Evolutionary conservation across 345 rosid species (phyloP).

Genomic region (Pelargonium nanum): DNA sequence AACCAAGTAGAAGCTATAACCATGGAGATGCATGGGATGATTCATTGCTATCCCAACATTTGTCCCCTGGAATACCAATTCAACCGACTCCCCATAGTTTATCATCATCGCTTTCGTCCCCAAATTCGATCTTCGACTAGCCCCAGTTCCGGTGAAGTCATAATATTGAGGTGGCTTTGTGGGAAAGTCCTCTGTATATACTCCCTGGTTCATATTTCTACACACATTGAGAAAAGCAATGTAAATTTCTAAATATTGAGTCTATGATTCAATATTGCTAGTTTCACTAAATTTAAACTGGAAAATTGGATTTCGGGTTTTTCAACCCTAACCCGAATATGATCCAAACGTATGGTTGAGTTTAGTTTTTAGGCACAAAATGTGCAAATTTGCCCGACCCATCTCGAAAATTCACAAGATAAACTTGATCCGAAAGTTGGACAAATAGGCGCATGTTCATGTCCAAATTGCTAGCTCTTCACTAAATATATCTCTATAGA

Average conservation of each 20-base stretch:
- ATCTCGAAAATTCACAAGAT: no score
- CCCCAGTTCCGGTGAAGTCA: conserved; percentile 10
- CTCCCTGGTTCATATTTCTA: not conserved
- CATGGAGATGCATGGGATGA: conserved; percentile 51
- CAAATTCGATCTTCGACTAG: no score
- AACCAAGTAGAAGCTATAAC: conserved; percentile 35
- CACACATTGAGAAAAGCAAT: not conserved
- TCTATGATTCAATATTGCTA: no score
- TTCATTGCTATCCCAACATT: conserved; percentile 19
- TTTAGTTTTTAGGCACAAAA: no score
- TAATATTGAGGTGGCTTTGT: conserved; percentile 8
- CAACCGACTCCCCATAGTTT: conserved; percentile 21
- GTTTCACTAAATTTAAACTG: no score
- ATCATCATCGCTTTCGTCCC: conserved; percentile 21
- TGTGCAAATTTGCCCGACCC: no score
- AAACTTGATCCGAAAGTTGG: no score
- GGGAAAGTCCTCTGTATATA: conserved; percentile 11
- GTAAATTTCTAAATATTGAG: not conserved
- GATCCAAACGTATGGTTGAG: no score
- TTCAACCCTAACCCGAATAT: no score
- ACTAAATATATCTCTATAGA: not conserved
- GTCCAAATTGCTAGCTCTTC: not conserved
- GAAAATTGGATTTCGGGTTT: no score
- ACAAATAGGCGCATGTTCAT: not conserved
- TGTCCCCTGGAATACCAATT: conserved; percentile 37